Conservation (phyloP, 371 early-diverging fungal genomes). For the Mucor plumbeus region DNA sequence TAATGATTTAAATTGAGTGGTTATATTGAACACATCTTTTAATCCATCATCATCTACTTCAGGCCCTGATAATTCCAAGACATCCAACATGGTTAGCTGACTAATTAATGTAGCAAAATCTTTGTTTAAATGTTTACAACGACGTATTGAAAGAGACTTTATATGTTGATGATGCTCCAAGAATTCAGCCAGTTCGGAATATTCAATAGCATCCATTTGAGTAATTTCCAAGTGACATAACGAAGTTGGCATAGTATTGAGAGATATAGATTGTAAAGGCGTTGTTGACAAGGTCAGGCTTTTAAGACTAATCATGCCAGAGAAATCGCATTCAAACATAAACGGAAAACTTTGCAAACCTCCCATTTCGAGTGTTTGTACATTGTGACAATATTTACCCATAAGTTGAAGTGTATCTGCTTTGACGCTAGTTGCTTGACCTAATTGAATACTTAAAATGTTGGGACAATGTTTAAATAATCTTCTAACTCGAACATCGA, state of each 20-base stretch:
- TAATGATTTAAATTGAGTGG: slow-evolving; percentile 10
- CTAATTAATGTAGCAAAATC: slow-evolving; percentile 14
- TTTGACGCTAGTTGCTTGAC: slow-evolving; percentile 26
- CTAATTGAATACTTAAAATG: slow-evolving; percentile 10
- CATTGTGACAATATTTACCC: slow-evolving; percentile 17
- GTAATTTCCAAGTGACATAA: slow-evolving; percentile 16
- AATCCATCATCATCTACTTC: slow-evolving; percentile 17
- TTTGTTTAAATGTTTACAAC: slow-evolving; percentile 18
- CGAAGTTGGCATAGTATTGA: slow-evolving; percentile 15
- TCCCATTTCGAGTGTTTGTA: slow-evolving; percentile 22
- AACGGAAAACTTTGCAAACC: slow-evolving; percentile 27
- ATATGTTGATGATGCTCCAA: slow-evolving; percentile 9
- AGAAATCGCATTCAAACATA: slow-evolving; percentile 34
- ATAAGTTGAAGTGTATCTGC: slow-evolving; percentile 23
- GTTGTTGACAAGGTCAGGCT: slow-evolving; percentile 15
- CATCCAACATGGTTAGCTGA: slow-evolving; percentile 6
- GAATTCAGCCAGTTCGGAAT: slow-evolving; percentile 9
- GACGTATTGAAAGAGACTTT: slow-evolving; percentile 10
- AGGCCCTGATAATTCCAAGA: slow-evolving; percentile 21
- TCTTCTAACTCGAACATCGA: slow-evolving; percentile 20
- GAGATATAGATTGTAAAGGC: slow-evolving; percentile 20
- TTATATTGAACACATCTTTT: slow-evolving; percentile 15
- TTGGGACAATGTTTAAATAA: slow-evolving; percentile 23
- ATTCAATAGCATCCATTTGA: slow-evolving; percentile 23
- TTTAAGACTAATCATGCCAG: slow-evolving; percentile 16